Base-by-base conservation (phyloP, 176 grass and related monocot genomes). In the Lolium perenne region DNA sequence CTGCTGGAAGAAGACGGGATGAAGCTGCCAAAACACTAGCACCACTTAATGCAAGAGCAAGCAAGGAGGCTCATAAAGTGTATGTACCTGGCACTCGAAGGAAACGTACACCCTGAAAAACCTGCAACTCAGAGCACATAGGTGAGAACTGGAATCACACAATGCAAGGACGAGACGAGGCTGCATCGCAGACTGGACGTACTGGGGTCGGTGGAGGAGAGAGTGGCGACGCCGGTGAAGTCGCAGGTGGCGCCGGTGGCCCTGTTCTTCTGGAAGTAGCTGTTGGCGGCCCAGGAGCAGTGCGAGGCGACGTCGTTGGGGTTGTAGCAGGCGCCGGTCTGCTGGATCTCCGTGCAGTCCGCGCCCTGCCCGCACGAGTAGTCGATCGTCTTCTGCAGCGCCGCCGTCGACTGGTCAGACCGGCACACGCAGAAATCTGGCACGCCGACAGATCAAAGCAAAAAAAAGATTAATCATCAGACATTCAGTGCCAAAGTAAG, bases 341-440 rank as follows among this genome's bases (percentile, higher is more conserved):
- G 25, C 45, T 43, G 18, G 84, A 95, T 91, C 7, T 57, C 11
- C 5, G 32, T 80, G 90, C 96, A 98, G 80, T 98, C 91, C 12
- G 90, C 91, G 12, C 90, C 93, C 83, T 93, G 90, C 32, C 93
- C 96, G 84, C 93, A 98, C n/a, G 96, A 77, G 91, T 84, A 98
- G 88, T 98, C 96, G 38, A 98, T 80, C 78, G 91, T 84, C 83
- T 92, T 92, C 88, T 98, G 96, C 71, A 98, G 83, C 53, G 56
- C 45, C 58, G 78, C 2, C 76, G 71, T 77, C 38, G 83, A 38
- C 89, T 83, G 86, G 45, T 98, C 96, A 48, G 96, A 86, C 22
- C 69, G 89, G 66, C 96, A 98, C 65, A 98, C 88, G 83, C 96
- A 98, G 91, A 91, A 98, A 85, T 98, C 96, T 98, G 84, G 25